These are phyloP conservation scores for Chrysanthemum seticuspe DNA, from an alignment of 129 eudicot species.

Conservation along the genomic window DNA sequence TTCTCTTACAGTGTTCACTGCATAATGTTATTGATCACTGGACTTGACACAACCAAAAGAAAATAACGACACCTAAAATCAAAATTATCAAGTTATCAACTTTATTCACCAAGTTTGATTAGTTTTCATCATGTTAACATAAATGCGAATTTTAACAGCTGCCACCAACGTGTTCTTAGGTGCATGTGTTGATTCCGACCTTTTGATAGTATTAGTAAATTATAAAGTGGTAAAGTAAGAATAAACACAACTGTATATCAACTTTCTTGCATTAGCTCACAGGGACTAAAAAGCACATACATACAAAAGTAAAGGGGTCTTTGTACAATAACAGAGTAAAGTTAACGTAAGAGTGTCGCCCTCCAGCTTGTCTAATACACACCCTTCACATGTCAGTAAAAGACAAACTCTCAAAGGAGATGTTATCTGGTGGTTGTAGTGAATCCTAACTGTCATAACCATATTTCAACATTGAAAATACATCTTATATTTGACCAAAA, in stretches of 20 bases:
- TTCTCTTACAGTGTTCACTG: no score
- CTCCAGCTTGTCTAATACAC: conserved; percentile 31
- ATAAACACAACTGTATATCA: conserved; percentile 27
- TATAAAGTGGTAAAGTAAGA: conserved; percentile 23
- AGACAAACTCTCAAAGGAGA: neutral
- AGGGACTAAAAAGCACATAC: conserved; percentile 17
- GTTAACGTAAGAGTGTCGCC: conserved; percentile 28
- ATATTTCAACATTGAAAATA: neutral
- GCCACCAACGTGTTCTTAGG: neutral
- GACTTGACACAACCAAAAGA: no score
- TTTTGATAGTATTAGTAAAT: conserved; percentile 9
- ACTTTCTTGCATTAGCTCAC: conserved; percentile 21
- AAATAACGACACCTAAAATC: no score
- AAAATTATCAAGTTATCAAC: no score
- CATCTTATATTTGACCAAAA: neutral
- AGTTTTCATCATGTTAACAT: no score
- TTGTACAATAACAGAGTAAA: conserved; percentile 20
- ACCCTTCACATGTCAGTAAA: conserved; percentile 27
- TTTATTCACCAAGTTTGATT: no score
- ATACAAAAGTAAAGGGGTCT: conserved; percentile 17
- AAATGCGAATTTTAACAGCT: neutral
- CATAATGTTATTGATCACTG: neutral
- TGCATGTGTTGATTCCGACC: conserved; percentile 32
- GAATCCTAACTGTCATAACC: conserved; percentile 29
- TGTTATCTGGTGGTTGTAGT: conserved; percentile 33